Evolutionary conservation across 2,329 filamentous ascomycete genomes (phyloP).

Genomic region (Fusarium lateritium): DNA sequence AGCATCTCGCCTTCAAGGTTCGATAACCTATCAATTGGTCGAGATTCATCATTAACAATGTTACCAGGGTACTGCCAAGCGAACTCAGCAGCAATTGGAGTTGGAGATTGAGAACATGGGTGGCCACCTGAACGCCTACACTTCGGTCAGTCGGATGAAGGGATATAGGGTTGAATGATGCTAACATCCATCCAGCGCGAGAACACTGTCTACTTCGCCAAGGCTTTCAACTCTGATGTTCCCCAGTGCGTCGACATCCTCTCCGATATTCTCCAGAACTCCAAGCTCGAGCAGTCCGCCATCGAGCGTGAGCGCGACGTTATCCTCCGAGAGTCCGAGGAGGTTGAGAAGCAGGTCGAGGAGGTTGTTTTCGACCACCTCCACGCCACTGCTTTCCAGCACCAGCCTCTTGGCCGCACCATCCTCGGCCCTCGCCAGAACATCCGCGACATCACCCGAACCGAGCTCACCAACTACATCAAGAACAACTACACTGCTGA

Average conservation of each 20-base stretch:
- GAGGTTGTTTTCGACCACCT: constrained; percentile 99
- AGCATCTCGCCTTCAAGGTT: constrained; percentile 99
- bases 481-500: constrained; percentile 99
- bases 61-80: constrained; percentile 88
- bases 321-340: constrained; percentile 98
- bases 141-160: constrained; percentile 79
- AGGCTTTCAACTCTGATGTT: constrained; percentile 98
- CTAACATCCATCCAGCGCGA: constrained; percentile 77
- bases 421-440: constrained; percentile 98
- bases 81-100: constrained; percentile 97
- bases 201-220: constrained; percentile 99
- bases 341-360: constrained; percentile 99
- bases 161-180: constrained; percentile 35
- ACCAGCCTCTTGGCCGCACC: constrained; percentile 95
- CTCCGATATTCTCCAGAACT: constrained; percentile 99
- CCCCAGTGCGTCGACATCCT: constrained; percentile 98
- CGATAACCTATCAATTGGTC: constrained; percentile 46
- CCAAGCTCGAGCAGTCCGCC: constrained; percentile 92
- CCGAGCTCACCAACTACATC: constrained; percentile 95
- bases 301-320: constrained; percentile 99
- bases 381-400: constrained; percentile 97
- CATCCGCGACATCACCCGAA: constrained; percentile 94
- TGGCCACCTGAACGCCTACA: constrained; percentile 99
- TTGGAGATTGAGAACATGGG: constrained; percentile 99
- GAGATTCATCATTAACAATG: constrained; percentile 36